Conservation (phyloP, 441 rosid species). For the Arabidopsis lyrata region DNA sequence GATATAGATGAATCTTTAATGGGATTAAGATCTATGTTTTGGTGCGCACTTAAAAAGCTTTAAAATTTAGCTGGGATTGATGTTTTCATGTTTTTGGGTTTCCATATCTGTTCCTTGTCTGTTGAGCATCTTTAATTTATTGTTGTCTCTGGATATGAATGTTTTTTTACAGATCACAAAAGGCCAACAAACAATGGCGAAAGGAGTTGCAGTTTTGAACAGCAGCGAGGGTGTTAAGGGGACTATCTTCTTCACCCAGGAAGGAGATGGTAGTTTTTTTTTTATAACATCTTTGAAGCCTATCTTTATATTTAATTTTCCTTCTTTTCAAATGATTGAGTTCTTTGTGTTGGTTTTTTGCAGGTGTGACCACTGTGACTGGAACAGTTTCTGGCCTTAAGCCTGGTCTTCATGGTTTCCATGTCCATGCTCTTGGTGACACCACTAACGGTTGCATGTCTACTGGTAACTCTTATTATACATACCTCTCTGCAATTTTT, state of each 20-base stretch:
- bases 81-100: not conserved
- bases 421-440: slow-evolving; percentile 94
- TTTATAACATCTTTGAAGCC: not conserved
- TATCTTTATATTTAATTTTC: not conserved
- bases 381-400: slow-evolving; percentile 82
- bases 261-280: slow-evolving; percentile 65
- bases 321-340: not conserved
- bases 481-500: not conserved
- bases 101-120: not conserved
- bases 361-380: slow-evolving; percentile 80
- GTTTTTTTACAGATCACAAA: slow-evolving; percentile 69
- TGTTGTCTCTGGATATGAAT: too few relatives aligned
- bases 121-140: not conserved
- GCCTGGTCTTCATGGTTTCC: slow-evolving; percentile 96
- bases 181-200: slow-evolving; percentile 61
- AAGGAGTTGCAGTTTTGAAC: slow-evolving; percentile 80
- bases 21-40: slow-evolving; percentile 1
- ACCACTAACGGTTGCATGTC: slow-evolving; percentile 99
- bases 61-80: not conserved
- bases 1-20: not conserved
- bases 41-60: not conserved
- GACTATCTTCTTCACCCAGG: slow-evolving; percentile 74
- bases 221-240: slow-evolving; percentile 80
- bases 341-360: slow-evolving; percentile 22
- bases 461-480: slow-evolving; percentile 86